Evolutionary conservation across 1,284 basidiomycete genomes (phyloP).

Genomic region (Meripilus lineatus): DNA sequence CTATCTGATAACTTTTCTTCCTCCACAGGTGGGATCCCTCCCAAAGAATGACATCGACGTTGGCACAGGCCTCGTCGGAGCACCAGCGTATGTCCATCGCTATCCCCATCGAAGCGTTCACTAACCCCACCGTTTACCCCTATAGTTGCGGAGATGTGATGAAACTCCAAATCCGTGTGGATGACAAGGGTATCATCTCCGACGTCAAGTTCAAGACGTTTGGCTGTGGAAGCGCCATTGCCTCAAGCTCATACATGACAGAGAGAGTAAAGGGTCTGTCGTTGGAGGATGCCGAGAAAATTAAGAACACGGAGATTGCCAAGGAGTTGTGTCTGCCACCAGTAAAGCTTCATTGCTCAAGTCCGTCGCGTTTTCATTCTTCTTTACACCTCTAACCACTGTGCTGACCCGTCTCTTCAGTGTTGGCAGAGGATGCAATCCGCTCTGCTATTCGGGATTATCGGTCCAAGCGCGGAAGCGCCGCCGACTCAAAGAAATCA

Average conservation of each 20-base stretch:
- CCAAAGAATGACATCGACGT: slow-evolving; percentile 90
- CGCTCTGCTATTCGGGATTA: slow-evolving; percentile 93
- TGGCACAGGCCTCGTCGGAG: slow-evolving; percentile 97
- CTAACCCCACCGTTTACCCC: slow-evolving; percentile 9
- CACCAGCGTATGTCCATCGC: slow-evolving; percentile 79
- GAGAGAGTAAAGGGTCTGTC: slow-evolving; percentile 96
- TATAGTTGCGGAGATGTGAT: slow-evolving; percentile 87
- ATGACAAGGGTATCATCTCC: slow-evolving; percentile 91
- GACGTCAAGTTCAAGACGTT: slow-evolving; percentile 99
- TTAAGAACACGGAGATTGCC: slow-evolving; percentile 99
- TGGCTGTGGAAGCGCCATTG: slow-evolving; percentile 96
- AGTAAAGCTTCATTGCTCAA: slow-evolving; percentile 91
- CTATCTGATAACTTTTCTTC: slow-evolving; percentile 55
- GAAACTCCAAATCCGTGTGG: slow-evolving; percentile 98
- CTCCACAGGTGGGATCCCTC: slow-evolving; percentile 84
- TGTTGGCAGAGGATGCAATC: slow-evolving; percentile 98
- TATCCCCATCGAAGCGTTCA: slow-evolving; percentile 2
- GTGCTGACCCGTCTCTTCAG: slow-evolving; percentile 34
- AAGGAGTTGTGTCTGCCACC: slow-evolving; percentile 95
- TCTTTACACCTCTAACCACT: slow-evolving; percentile 11
- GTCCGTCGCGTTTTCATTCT: slow-evolving; percentile 38
- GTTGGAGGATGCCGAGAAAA: slow-evolving; percentile 90
- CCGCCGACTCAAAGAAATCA: slow-evolving; percentile 46
- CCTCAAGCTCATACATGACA: slow-evolving; percentile 96
- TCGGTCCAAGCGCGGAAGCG: slow-evolving; percentile 65